Conservation (phyloP, 768 basidiomycete species). For the Russula lepida region DNA sequence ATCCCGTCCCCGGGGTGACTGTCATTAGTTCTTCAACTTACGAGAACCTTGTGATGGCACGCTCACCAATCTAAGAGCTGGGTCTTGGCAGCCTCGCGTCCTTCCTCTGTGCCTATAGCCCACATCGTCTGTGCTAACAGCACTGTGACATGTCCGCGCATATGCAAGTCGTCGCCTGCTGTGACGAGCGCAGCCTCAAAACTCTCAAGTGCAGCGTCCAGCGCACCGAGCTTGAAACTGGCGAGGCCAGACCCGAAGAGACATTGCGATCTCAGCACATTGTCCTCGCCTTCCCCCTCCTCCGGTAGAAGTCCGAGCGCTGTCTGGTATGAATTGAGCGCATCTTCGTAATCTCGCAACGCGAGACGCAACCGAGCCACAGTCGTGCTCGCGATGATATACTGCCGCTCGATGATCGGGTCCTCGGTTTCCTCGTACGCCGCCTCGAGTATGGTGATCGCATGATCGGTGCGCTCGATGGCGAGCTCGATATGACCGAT, state of each 20-base stretch:
- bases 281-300: constrained; percentile 26
- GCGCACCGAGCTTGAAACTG: constrained; percentile 52
- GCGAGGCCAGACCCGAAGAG: constrained; percentile 68
- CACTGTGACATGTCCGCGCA: constrained; percentile 65
- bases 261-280: constrained; percentile 48
- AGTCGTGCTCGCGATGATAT: constrained; percentile 73
- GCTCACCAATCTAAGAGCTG: constrained; percentile 76
- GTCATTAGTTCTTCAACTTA: not conserved
- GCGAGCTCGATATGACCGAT: constrained; percentile 64
- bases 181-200: constrained; percentile 62
- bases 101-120: constrained; percentile 70
- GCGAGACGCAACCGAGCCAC: constrained; percentile 71
- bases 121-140: constrained; percentile 82
- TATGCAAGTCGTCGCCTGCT: constrained; percentile 37
- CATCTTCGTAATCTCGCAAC: constrained; percentile 45
- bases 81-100: constrained; percentile 65
- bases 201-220: constrained; percentile 50
- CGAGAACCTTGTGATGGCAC: not conserved
- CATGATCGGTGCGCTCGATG: constrained; percentile 44
- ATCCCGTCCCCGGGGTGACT: constrained; percentile 3
- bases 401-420: constrained; percentile 64
- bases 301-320: constrained; percentile 61
- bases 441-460: constrained; percentile 70
- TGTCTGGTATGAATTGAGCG: constrained; percentile 63
- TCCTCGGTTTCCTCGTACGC: constrained; percentile 87